These are phyloP conservation scores for Hypoxylon fragiforme DNA, from an alignment of 495 filamentous ascomycete species.

Conservation along the genomic window DNA sequence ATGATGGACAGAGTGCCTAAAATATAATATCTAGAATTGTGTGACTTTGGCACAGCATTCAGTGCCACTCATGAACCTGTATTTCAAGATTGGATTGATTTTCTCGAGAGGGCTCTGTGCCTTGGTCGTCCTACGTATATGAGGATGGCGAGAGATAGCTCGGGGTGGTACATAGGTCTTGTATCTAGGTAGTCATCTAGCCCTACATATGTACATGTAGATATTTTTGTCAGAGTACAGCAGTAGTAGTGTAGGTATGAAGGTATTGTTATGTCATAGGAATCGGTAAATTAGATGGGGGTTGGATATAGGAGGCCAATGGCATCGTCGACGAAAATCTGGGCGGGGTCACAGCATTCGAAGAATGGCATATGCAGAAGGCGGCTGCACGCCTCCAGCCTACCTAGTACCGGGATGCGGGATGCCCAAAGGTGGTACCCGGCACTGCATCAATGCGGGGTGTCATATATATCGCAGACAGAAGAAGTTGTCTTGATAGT, in stretches of 20 bases:
- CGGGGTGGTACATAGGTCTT: no score
- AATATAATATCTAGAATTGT: conserved; percentile 1
- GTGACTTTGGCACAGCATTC: conserved; percentile 13
- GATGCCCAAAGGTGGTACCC: conserved; percentile 1
- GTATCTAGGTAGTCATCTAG: no score
- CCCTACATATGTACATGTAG: no score
- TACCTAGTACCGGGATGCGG: conserved; percentile 6
- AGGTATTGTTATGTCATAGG: conserved; percentile 3
- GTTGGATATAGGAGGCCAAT: background rate
- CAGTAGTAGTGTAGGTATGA: no score
- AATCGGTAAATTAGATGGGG: background rate
- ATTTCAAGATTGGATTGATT: background rate
- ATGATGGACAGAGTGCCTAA: conserved; percentile 8
- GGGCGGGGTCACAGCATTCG: background rate
- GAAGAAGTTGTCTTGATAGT: no score
- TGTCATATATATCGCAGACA: conserved; percentile 14
- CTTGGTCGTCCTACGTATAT: background rate
- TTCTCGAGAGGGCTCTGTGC: background rate
- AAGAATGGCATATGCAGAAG: conserved; percentile 1
- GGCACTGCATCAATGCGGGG: conserved; percentile 11
- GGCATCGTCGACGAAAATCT: background rate
- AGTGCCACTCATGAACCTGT: conserved; percentile 11
- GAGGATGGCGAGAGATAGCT: background rate
- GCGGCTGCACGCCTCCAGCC: conserved; percentile 8
- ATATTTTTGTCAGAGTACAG: no score